A percentile compares a stretch with the other conserved stretches of the same genome.
phyloP scores from a whole-genome alignment of 1,139 yeast genomes.

The Saccharomyces hybrid region DNA sequence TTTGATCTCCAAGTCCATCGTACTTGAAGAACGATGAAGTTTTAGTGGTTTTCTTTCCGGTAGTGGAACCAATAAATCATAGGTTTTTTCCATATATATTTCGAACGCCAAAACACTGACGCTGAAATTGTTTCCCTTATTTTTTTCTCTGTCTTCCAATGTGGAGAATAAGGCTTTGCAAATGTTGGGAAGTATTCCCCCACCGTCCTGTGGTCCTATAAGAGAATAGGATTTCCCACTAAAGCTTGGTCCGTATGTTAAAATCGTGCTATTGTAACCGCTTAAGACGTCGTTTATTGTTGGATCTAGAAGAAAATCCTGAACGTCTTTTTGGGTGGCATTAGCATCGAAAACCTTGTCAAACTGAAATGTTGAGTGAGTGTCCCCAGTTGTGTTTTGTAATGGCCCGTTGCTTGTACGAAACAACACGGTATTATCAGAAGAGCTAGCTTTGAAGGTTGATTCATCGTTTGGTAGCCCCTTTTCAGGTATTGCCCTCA shows the following conservation, averaged over 20 bases:
- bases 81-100: slow-evolving; percentile 69
- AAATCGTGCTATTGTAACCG: slow-evolving; percentile 72
- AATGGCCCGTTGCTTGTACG: not conserved
- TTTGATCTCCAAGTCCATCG: slow-evolving; percentile 26
- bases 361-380: slow-evolving; percentile 45
- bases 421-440: not conserved
- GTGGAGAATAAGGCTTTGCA: slow-evolving; percentile 56
- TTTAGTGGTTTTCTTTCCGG: slow-evolving; percentile 10
- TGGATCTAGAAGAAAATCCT: slow-evolving; percentile 31
- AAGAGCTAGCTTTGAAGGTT: not conserved
- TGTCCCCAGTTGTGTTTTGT: slow-evolving; percentile 21
- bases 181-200: slow-evolving; percentile 65
- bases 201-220: slow-evolving; percentile 51
- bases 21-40: slow-evolving; percentile 12
- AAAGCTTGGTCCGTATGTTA: slow-evolving; percentile 88
- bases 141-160: slow-evolving; percentile 39
- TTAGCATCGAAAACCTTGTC: slow-evolving; percentile 55
- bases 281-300: not conserved
- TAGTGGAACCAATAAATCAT: slow-evolving; percentile 45
- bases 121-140: slow-evolving; percentile 38
- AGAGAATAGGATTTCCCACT: slow-evolving; percentile 82
- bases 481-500: slow-evolving; percentile 1
- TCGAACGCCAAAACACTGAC: slow-evolving; percentile 74
- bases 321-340: slow-evolving; percentile 52
- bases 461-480: not conserved